Evolutionary conservation across 2,329 filamentous ascomycete genomes (phyloP).

Genomic region (Stemphylium beticola): DNA sequence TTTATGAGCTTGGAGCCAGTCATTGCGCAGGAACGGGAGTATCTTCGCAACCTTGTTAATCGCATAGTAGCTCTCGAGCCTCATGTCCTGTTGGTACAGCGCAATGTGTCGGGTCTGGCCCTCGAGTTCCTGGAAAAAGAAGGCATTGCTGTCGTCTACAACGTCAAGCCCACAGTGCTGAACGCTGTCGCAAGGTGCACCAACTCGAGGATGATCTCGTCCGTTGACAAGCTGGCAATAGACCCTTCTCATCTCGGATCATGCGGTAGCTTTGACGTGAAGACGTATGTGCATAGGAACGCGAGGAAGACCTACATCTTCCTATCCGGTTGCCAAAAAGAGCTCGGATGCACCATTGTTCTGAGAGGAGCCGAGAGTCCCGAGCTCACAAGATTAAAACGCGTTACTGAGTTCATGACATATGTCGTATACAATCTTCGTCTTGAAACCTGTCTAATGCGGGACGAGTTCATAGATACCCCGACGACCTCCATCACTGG

Average conservation of each 20-base stretch:
- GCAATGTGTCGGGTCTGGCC: constrained; percentile 88
- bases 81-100: constrained; percentile 87
- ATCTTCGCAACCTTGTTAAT: constrained; percentile 87
- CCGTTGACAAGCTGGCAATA: constrained; percentile 88
- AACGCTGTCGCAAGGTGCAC: constrained; percentile 93
- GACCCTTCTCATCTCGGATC: constrained; percentile 76
- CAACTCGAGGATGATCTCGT: constrained; percentile 90
- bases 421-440: constrained; percentile 99
- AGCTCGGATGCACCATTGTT: constrained; percentile 93
- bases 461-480: constrained; percentile 88
- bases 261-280: constrained; percentile 89
- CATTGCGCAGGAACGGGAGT: constrained; percentile 95
- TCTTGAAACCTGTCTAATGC: constrained; percentile 90
- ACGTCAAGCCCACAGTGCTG: constrained; percentile 94
- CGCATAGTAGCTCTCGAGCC: constrained; percentile 86
- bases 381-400: constrained; percentile 79
- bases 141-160: constrained; percentile 91
- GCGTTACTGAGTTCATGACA: constrained; percentile 97
- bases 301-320: constrained; percentile 96
- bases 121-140: constrained; percentile 86
- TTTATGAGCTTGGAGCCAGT: constrained; percentile 99
- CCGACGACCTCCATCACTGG: constrained; percentile 65
- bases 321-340: constrained; percentile 84
- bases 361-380: constrained; percentile 79
- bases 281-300: constrained; percentile 87